phyloP scores from a whole-genome alignment of 2,329 filamentous ascomycete species.

The Ambrosiella beaveri region DNA sequence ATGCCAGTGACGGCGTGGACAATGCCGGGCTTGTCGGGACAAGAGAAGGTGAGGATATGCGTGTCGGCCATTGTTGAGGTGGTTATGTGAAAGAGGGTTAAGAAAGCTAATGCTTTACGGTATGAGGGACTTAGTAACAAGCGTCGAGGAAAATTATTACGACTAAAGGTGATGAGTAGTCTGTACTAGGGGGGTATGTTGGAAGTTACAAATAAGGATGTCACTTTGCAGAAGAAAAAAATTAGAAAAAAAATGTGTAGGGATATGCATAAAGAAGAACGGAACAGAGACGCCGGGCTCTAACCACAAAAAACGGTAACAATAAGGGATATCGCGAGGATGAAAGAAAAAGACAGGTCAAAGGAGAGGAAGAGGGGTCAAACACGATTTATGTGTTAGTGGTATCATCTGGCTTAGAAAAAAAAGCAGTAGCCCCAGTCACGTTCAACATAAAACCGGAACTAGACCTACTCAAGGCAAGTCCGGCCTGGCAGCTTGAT shows the following conservation, averaged over 20 bases:
- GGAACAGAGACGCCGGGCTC: not conserved
- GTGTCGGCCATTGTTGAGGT: conserved; percentile 10
- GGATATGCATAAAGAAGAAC: not conserved
- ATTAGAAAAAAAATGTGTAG: not conserved
- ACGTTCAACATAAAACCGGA: not conserved
- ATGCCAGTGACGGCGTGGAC: conserved; percentile 70
- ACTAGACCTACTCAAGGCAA: conserved; percentile 8
- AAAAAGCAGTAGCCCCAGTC: conserved; percentile 3
- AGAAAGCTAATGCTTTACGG: not conserved
- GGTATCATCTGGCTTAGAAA: not conserved
- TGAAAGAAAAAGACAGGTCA: not conserved
- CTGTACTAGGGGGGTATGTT: not conserved
- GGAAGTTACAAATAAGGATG: not conserved
- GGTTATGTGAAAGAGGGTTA: not conserved
- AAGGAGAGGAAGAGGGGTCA: not conserved
- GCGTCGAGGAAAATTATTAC: not conserved
- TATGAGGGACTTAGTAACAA: not conserved
- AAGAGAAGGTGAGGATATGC: conserved; percentile 64
- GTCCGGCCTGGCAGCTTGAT: not conserved
- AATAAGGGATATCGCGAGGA: not conserved
- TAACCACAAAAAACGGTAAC: not conserved
- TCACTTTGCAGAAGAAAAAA: not conserved
- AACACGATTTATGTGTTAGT: not conserved
- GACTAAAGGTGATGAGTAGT: not conserved
- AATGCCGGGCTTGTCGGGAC: conserved; percentile 70